Conservation (phyloP, 305 asterid genomes). For the Fraxinus latifolia region DNA sequence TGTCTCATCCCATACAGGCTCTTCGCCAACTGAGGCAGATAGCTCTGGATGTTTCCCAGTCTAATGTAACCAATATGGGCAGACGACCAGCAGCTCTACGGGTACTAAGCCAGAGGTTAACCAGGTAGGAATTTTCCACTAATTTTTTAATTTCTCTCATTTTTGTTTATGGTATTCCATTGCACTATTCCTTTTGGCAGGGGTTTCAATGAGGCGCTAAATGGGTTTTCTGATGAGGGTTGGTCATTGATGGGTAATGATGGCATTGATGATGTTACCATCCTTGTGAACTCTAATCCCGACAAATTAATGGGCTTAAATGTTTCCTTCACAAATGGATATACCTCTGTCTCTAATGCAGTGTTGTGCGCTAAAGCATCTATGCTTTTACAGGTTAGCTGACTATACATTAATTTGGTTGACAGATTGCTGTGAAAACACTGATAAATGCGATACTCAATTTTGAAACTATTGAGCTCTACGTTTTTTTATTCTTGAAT, state of each 20-base stretch:
- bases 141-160: background rate
- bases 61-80: conserved; percentile 62
- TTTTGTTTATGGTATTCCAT: conserved; percentile 5
- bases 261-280: conserved; percentile 74
- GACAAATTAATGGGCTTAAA: conserved; percentile 65
- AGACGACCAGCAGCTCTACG: conserved; percentile 78
- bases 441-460: background rate
- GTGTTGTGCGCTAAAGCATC: conserved; percentile 83
- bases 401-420: background rate
- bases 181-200: conserved; percentile 30
- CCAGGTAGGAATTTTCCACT: conserved; percentile 43
- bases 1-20: conserved; percentile 39
- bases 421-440: background rate
- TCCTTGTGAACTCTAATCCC: conserved; percentile 73
- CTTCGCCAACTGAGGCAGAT: conserved; percentile 78
- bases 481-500: background rate
- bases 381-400: conserved; percentile 69
- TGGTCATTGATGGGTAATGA: conserved; percentile 70
- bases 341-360: conserved; percentile 50
- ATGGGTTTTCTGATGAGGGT: conserved; percentile 73
- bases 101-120: conserved; percentile 69
- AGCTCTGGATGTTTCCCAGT: conserved; percentile 68
- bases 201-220: conserved; percentile 81
- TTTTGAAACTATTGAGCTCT: background rate
- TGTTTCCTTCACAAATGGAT: conserved; percentile 61